Percentiles rank a stretch among this genome's conserved stretches.
These are phyloP conservation scores for Triticum dicoccoides DNA, from an alignment of 176 grass and related monocot species.

Conservation along the genomic window DNA sequence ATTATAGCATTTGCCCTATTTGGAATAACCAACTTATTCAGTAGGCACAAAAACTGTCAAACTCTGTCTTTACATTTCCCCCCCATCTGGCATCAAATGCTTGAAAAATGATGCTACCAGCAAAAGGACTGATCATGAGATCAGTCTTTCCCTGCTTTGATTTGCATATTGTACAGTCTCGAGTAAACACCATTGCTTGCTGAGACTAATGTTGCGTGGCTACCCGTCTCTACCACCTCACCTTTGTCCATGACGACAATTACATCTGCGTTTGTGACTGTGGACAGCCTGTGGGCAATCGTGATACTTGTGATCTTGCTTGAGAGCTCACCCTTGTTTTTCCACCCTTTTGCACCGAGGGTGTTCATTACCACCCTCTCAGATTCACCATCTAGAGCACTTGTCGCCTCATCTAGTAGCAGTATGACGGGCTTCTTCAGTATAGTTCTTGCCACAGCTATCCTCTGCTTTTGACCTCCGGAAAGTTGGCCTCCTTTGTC, in stretches of 20 bases:
- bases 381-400: slow-evolving; percentile 54
- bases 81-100: not conserved
- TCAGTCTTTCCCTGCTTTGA: slow-evolving; percentile 36
- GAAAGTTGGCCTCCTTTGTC: slow-evolving; percentile 61
- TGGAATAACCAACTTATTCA: not conserved
- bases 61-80: not conserved
- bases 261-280: slow-evolving; percentile 37
- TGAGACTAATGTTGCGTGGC: slow-evolving; percentile 26
- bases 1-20: not conserved
- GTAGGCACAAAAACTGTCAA: not conserved
- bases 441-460: slow-evolving; percentile 54
- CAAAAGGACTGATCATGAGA: not conserved
- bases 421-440: slow-evolving; percentile 55
- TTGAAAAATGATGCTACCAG: not conserved
- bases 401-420: slow-evolving; percentile 61
- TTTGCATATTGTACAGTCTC: slow-evolving; percentile 44
- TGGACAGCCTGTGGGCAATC: slow-evolving; percentile 57
- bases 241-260: slow-evolving; percentile 61
- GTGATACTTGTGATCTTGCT: slow-evolving; percentile 50
- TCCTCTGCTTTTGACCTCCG: slow-evolving; percentile 66
- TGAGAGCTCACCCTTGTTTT: slow-evolving; percentile 6
- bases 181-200: slow-evolving; percentile 40
- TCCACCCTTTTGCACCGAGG: slow-evolving; percentile 32
- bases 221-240: slow-evolving; percentile 40
- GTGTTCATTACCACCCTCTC: slow-evolving; percentile 42